phyloP scores from a whole-genome alignment of 2,329 filamentous ascomycete genomes.

The Cordyceps cateniannulata region DNA sequence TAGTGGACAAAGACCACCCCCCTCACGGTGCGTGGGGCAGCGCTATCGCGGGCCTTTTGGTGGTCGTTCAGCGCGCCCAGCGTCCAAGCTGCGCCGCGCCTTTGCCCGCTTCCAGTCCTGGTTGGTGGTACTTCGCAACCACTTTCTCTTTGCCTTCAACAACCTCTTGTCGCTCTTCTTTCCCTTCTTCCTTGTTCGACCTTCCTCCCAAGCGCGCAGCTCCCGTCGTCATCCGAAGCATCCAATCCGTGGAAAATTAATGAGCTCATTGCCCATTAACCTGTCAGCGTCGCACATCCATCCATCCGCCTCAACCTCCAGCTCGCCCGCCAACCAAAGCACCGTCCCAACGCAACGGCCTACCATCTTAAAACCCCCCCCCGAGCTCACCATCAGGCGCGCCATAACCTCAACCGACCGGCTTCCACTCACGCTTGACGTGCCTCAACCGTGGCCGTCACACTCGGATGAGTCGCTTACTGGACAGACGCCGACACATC shows the following conservation, averaged over 20 bases:
- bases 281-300: neutral
- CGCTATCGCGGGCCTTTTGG: neutral
- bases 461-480: neutral
- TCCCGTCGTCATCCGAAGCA: neutral
- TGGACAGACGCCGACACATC: neutral
- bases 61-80: neutral
- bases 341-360: neutral
- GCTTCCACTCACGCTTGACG: neutral
- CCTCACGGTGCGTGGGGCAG: constrained; percentile 4
- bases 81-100: neutral
- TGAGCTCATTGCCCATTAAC: neutral
- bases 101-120: neutral
- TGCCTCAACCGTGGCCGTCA: neutral
- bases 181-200: neutral
- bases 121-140: neutral
- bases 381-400: neutral
- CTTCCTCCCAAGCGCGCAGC: neutral
- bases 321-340: no score
- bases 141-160: neutral
- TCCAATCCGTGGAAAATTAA: neutral
- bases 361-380: neutral
- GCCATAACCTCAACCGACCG: neutral
- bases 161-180: neutral
- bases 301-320: neutral
- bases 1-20: neutral